Percentiles rank a stretch among this genome's conserved stretches.
Evolutionary conservation across 495 filamentous ascomycete genomes (phyloP).

Genomic region (Durotheca rogersii): DNA sequence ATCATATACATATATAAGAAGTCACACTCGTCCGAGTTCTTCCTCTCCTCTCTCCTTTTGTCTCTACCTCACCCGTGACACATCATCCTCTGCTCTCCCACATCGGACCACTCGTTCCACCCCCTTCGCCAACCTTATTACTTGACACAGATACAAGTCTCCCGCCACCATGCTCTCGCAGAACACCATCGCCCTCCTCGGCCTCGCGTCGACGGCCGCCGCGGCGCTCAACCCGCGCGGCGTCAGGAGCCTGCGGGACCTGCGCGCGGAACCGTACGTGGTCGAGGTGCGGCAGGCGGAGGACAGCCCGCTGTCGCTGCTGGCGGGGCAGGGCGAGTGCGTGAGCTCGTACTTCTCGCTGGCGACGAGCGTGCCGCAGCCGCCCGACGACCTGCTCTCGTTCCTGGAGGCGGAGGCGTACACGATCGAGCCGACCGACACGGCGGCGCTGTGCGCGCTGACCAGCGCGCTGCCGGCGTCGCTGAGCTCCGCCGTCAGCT

Average conservation of each 20-base stretch:
- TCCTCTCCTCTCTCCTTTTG: neutral
- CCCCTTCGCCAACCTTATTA: neutral
- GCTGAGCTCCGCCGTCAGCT: conserved; percentile 14
- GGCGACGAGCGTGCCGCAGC: conserved; percentile 10
- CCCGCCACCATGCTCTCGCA: conserved; percentile 19
- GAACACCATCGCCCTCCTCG: conserved; percentile 8
- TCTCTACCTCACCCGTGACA: neutral
- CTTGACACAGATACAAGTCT: neutral
- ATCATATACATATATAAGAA: neutral
- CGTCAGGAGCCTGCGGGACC: conserved; percentile 4
- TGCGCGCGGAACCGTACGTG: conserved; percentile 10
- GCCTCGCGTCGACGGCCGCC: conserved; percentile 19
- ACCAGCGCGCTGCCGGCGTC: conserved; percentile 11
- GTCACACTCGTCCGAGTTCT: neutral
- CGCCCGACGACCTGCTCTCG: neutral
- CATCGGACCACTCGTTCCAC: no score
- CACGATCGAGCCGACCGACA: conserved; percentile 10
- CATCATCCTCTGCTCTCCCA: neutral
- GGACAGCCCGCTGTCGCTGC: conserved; percentile 1
- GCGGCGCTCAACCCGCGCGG: conserved; percentile 10
- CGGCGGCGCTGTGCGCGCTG: conserved; percentile 7
- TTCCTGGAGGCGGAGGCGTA: neutral
- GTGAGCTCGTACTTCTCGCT: neutral
- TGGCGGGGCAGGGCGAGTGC: conserved; percentile 4
- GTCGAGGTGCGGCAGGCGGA: conserved; percentile 22